Base-by-base conservation (phyloP, 768 basidiomycete species). In the Naganishia friedmannii region DNA sequence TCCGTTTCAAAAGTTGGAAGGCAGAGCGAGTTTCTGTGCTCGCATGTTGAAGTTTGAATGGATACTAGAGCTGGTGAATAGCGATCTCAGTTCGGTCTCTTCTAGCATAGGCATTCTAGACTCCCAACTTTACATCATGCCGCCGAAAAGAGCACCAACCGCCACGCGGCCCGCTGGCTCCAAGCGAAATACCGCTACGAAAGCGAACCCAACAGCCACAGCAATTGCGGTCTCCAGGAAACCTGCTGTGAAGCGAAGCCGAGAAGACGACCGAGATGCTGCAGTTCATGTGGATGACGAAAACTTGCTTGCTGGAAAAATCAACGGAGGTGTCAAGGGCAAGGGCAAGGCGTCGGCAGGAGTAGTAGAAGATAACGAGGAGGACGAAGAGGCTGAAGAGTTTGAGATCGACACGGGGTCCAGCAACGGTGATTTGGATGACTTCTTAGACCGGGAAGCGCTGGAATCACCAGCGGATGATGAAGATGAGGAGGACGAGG, bases 371-470 rank as follows among this genome's bases (percentile, higher is more conserved):
- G 75, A 69, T 23, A 74, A 71, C 8, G 71, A 69, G 10, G 73
- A 74, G 5, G 73, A 68, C 5, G 76, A 74, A 10, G 76, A 72
- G 13, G 75, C 74, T 29, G 74, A 67, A 7, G 73, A 75, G 5
- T 65, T 67, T 28, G 72, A 70, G 32, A 67, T 70, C 53, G 72
- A 68, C 55, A 67, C 68, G 15, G 65, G 73, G 21, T 57, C 34
- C 10, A 58, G 65, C 29, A 68, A 69, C 65, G 65, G 73, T 19
- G 63, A 68, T 42, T 23, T 65, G 65, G 63, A 68, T n/a, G 73
- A 70, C 53, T 63, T 67, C 63, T 17, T 71, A 42, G 70, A 58
- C 34, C 31, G 31, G 31, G 57, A 60, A 31, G 48, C 31, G 1
- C 10, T 39, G 23, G 65, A 55, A 23, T 55, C 46, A 7, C 31